Evolutionary conservation across 2,329 filamentous ascomycete species (phyloP).

Genomic region (Curvularia verruculosa): DNA sequence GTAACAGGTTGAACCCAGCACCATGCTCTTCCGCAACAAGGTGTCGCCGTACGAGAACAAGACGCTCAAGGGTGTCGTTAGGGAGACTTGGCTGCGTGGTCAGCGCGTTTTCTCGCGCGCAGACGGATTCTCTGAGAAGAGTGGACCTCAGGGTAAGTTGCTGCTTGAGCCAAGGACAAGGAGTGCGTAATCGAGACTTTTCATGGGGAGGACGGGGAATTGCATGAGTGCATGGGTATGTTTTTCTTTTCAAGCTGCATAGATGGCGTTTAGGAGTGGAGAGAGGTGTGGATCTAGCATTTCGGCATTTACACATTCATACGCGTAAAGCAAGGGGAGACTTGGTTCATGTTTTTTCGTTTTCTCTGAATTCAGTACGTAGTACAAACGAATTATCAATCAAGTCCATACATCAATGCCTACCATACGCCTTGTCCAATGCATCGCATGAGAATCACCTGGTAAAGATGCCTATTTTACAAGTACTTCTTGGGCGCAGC

Average conservation of each 20-base stretch:
- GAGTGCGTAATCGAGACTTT: neutral
- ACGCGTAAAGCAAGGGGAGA: neutral
- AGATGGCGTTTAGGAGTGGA: constrained; percentile 2
- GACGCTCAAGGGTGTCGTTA: constrained; percentile 76
- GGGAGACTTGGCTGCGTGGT: constrained; percentile 85
- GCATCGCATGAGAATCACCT: neutral
- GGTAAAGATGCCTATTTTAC: constrained; percentile 48
- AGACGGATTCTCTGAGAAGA: constrained; percentile 67
- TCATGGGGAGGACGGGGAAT: neutral
- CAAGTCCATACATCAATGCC: neutral
- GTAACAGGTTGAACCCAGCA: constrained; percentile 59
- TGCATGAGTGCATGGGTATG: no score
- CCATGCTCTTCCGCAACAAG: constrained; percentile 94
- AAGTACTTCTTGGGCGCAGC: constrained; percentile 91
- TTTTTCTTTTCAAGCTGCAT: constrained; percentile 2
- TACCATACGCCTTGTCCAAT: neutral
- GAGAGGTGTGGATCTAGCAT: neutral
- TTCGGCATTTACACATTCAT: neutral
- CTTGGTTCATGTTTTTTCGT: neutral
- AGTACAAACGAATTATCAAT: neutral
- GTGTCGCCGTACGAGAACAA: constrained; percentile 89
- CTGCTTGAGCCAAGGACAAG: constrained; percentile 57
- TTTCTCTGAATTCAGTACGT: neutral
- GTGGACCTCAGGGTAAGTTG: constrained; percentile 56
- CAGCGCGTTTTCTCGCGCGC: constrained; percentile 73